Base-by-base conservation (phyloP, 1,139 yeast species). In the Yamadazyma buinensis region DNA sequence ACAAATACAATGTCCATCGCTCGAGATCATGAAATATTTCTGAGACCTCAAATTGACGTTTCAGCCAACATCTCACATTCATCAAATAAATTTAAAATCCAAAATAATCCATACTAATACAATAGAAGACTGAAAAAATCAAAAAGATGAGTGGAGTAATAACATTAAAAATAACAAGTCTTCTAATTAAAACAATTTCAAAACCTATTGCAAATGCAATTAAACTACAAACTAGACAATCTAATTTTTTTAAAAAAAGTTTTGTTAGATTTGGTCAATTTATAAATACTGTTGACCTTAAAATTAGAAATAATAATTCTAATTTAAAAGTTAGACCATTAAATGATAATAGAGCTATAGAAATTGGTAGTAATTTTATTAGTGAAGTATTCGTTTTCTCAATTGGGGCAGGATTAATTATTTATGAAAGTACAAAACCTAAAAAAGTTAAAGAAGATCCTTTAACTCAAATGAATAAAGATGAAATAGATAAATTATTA, bases 271-370 rank as follows among this genome's bases (percentile, higher is more conserved):
- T 86, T 31, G 96, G 96, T 7, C 96, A 87, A 55, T 59, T 72
- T 23, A 57, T 86, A 30, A 95, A 87, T 51, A 65, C 67, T 30
- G 67, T 85, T 2, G 95, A 87, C 51, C 67, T 80, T 35, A 72
- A 88, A 33, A 72, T 78, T 75, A 67, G 76, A 27, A 67, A 86
- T 29, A 59, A 82, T 38, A 80, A 76, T 41, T 64, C 66, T 28
- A 70, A 68, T 33, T 67, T 65, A 40, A 76, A 72, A 45, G 73
- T 86, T 9, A 68, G 95, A 30, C 95, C 95, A 0, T 68, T 87
- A 49, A 87, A 85, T 52, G 95, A 87, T 46, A 79, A 81, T 17
- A 81, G 79, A 51, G 96, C 96, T 28, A 76, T 87, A 29, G 95
- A 87, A 41, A 77, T 72, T 38, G 95, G 95, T 1, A 95, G 95